Evolutionary conservation across 208 protist genomes (phyloP).

Genomic region (Leishmania gerbilli): DNA sequence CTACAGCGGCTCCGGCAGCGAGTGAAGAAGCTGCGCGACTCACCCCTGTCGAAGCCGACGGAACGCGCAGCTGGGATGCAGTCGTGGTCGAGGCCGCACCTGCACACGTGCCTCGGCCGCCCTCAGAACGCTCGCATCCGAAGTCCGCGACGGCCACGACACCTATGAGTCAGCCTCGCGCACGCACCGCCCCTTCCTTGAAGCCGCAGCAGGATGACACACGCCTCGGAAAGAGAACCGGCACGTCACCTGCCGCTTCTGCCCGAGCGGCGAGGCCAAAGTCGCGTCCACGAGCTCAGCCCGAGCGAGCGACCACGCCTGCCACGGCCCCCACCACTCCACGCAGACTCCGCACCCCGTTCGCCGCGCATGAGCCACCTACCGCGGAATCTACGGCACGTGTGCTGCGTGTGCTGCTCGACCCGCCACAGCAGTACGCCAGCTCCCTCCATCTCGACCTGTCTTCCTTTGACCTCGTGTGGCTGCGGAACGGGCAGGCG

Average conservation of each 20-base stretch:
- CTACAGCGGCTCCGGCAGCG: neutral
- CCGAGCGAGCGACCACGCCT: neutral
- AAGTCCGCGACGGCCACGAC: neutral
- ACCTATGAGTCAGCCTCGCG: neutral
- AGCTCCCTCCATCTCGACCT: conserved; percentile 66
- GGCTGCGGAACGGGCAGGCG: conserved; percentile 49
- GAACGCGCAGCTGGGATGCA: neutral
- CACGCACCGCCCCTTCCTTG: neutral
- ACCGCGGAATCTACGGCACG: conserved; percentile 42
- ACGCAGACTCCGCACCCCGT: neutral
- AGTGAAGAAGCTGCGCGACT: neutral
- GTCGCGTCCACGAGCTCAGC: neutral
- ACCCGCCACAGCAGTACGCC: conserved; percentile 60
- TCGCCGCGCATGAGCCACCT: neutral
- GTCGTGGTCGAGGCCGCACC: neutral
- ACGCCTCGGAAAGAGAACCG: neutral
- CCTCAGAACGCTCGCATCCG: neutral
- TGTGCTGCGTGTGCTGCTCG: conserved; percentile 69
- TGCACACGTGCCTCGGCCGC: neutral
- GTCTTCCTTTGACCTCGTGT: conserved; percentile 63
- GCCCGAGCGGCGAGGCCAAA: neutral
- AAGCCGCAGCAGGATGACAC: neutral
- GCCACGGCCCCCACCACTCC: neutral
- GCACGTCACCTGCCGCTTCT: neutral
- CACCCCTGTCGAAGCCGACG: neutral